phyloP scores from a whole-genome alignment of 345 rosid species.

The Cardamine occulta region DNA sequence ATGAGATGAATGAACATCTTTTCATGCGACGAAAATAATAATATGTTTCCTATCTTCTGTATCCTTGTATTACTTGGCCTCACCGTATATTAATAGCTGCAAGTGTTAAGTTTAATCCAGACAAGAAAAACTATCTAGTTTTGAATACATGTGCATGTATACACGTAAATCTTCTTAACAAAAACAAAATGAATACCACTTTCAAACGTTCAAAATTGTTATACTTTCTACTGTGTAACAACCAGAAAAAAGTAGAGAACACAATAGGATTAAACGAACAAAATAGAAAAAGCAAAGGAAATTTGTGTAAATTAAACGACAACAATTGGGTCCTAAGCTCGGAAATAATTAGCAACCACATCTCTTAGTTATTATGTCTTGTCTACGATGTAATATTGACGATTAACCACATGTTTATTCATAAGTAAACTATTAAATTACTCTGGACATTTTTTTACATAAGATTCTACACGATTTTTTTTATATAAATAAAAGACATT shows the following conservation, averaged over 20 bases:
- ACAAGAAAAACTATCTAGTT: not conserved
- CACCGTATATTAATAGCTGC: not conserved
- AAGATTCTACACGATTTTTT: not conserved
- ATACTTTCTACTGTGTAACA: not conserved
- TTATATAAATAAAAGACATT: not conserved
- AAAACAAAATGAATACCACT: not conserved
- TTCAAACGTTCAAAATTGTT: not conserved
- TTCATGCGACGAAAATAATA: too few relatives aligned
- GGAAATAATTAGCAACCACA: conserved; percentile 19
- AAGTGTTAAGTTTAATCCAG: not conserved
- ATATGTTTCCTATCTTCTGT: too few relatives aligned
- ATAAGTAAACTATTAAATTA: conserved; percentile 5
- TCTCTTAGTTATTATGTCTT: conserved; percentile 32
- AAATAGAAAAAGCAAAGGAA: not conserved
- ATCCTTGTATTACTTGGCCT: not conserved
- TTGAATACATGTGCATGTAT: not conserved
- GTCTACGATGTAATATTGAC: not conserved
- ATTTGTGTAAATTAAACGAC: conserved; percentile 6
- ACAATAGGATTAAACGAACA: not conserved
- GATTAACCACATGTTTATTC: conserved; percentile 2
- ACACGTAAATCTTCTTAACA: not conserved
- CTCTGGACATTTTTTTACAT: not conserved
- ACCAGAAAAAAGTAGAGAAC: not conserved
- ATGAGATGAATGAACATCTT: too few relatives aligned
- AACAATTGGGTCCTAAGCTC: conserved; percentile 11